Conservation (phyloP, 2,329 filamentous ascomycete genomes). For the Scedosporium boydii region DNA sequence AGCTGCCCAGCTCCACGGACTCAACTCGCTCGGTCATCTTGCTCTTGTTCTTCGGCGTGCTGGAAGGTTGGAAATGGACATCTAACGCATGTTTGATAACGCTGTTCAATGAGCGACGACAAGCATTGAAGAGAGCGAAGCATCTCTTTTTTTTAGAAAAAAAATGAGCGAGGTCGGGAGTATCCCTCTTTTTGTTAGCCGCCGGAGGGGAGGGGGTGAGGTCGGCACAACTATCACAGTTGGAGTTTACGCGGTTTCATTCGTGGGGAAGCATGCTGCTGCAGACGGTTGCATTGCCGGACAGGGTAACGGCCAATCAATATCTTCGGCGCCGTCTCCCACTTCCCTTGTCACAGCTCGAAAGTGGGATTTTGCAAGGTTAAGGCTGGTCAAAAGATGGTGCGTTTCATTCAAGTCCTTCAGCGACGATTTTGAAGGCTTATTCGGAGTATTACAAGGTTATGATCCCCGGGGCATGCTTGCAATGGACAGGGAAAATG, state of each 20-base stretch:
- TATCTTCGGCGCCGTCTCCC: background rate
- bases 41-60: background rate
- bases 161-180: background rate
- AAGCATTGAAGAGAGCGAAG: no score
- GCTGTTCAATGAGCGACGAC: background rate
- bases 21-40: background rate
- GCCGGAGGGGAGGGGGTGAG: background rate
- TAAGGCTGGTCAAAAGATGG: background rate
- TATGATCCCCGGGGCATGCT: no score
- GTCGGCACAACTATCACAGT: background rate
- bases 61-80: background rate
- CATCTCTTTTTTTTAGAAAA: background rate
- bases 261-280: background rate
- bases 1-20: slow-evolving; percentile 2
- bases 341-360: background rate
- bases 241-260: background rate
- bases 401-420: no score
- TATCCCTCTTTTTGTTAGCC: background rate
- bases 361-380: background rate
- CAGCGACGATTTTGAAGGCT: background rate
- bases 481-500: no score
- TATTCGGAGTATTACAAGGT: background rate
- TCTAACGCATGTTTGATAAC: background rate
- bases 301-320: background rate
- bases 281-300: background rate